Evolutionary conservation across 116 monocot species (phyloP).

Genomic region (Iris pallida): DNA sequence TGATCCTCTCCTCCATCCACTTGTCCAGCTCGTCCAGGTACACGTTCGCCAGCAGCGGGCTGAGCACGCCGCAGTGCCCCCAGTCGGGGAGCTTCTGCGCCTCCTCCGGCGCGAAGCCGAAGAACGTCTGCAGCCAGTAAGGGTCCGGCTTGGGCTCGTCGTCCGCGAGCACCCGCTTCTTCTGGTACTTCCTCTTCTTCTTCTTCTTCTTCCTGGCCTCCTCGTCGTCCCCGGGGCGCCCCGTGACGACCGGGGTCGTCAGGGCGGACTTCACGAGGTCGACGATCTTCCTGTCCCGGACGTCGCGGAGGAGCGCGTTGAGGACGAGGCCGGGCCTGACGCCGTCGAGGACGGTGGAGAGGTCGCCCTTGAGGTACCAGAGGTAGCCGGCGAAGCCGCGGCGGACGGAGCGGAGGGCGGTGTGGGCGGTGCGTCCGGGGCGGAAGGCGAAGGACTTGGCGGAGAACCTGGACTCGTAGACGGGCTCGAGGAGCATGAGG

Average conservation of each 20-base stretch:
- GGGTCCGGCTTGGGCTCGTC: constrained; percentile 98
- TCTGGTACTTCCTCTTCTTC: constrained; percentile 89
- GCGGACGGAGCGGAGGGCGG: constrained; percentile 62
- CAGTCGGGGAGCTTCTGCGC: constrained; percentile 72
- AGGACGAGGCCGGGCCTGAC: constrained; percentile 50
- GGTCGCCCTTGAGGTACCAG: constrained; percentile 88
- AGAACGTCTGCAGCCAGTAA: constrained; percentile 92
- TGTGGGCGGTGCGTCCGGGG: constrained; percentile 78
- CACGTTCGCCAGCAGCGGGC: constrained; percentile 76
- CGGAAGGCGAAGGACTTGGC: constrained; percentile 74
- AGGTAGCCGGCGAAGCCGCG: constrained; percentile 85
- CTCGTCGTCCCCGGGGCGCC: constrained; percentile 37
- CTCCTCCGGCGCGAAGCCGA: constrained; percentile 93
- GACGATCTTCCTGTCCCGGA: constrained; percentile 75
- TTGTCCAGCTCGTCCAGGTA: constrained; percentile 85
- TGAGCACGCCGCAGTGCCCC: constrained; percentile 87
- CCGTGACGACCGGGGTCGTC: constrained; percentile 58
- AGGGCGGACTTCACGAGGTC: constrained; percentile 84
- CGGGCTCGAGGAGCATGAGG: constrained; percentile 78
- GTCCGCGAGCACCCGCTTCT: constrained; percentile 78
- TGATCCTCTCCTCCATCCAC: constrained; percentile 84
- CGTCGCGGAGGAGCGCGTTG: constrained; percentile 64
- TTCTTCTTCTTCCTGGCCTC: constrained; percentile 74
- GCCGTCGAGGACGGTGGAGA: constrained; percentile 64
- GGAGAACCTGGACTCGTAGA: constrained; percentile 71